These are phyloP conservation scores for Omphalotus olearius DNA, from an alignment of 1,284 basidiomycete species.

Conservation along the genomic window DNA sequence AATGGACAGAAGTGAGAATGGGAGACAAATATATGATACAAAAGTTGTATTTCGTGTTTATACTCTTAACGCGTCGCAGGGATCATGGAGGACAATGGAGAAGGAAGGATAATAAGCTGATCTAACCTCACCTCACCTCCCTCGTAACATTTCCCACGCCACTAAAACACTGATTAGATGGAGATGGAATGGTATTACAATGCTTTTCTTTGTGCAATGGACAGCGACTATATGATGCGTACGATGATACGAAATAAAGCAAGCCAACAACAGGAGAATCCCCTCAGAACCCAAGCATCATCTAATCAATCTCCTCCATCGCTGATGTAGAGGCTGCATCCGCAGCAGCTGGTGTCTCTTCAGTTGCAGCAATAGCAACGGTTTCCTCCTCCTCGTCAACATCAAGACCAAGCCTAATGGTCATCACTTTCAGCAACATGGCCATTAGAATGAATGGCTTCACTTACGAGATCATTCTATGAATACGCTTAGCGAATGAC, in stretches of 20 bases:
- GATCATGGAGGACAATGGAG: constrained; percentile 3
- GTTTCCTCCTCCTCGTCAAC: constrained; percentile 66
- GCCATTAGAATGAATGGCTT: neutral
- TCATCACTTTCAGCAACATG: neutral
- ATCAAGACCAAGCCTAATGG: constrained; percentile 66
- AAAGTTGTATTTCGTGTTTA: neutral
- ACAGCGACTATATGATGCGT: neutral
- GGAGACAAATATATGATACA: constrained; percentile 5
- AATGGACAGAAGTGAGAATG: constrained; percentile 1
- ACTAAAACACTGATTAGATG: too few relatives aligned
- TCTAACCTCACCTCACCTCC: too few relatives aligned
- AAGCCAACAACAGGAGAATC: neutral
- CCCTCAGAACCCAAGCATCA: neutral
- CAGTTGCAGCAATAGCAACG: constrained; percentile 30
- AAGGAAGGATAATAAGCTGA: neutral
- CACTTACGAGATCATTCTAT: constrained; percentile 87
- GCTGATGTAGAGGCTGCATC: constrained; percentile 66
- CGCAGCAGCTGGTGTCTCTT: constrained; percentile 38
- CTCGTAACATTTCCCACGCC: too few relatives aligned
- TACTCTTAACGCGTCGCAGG: neutral
- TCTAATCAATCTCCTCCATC: constrained; percentile 84
- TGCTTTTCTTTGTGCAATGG: neutral
- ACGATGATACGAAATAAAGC: neutral
- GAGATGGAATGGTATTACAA: too few relatives aligned
- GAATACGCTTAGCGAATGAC: constrained; percentile 93